Evolutionary conservation across 768 basidiomycete genomes (phyloP), one percentile per base, ranked within the genome.

Genomic region (Sistotremastrum niveocremeum): DNA sequence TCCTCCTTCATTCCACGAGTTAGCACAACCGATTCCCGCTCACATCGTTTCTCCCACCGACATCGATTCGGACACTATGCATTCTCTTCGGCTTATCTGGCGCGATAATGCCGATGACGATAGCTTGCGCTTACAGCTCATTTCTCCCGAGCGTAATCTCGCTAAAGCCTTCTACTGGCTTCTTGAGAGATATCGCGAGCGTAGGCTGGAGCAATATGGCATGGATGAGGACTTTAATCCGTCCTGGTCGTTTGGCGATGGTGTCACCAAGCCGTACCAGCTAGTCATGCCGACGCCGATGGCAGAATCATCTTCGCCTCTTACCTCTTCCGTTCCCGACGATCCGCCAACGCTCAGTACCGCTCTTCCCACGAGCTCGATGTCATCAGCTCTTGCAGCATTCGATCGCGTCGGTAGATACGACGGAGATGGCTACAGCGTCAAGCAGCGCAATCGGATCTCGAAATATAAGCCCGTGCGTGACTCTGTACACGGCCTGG

Each of bases 161-260:
- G 83, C 86, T 7, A 93, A 93, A 59, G 85, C 84, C 0, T 90
- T 91, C 61, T 94, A 91, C 58, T 88, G 82, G 57, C 72, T 94
- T 35, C 72, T 94, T 12, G 68, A 75, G 37, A 74, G 74, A 60
- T 84, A 88, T 55, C 76, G 84, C 48, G 80, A 87, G 54, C 76
- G 74, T 46, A 65, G 66, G 1, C 63, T 77, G 54, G 67, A 74
- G 55, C 72, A 76, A 40, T 68, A 73, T 54, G 72, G 69, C n/a
- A 71, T 42, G 39, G 49, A 52, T 38, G 40, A 38, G 20, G 20
- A 20, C 20, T 20, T 20, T 20, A 20, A 20, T 20, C 20, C 11
- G 45, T 30, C 8, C 31, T 10, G 9, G 9, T 12, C 7, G 45
- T 38, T 5, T 10, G 37, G n/a, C 32, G 40, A 39, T 10, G 6